A percentile compares a stretch with the other conserved stretches of the same genome.
Evolutionary conservation across 345 rosid species (phyloP).

Genomic region (Sonneratia alba): DNA sequence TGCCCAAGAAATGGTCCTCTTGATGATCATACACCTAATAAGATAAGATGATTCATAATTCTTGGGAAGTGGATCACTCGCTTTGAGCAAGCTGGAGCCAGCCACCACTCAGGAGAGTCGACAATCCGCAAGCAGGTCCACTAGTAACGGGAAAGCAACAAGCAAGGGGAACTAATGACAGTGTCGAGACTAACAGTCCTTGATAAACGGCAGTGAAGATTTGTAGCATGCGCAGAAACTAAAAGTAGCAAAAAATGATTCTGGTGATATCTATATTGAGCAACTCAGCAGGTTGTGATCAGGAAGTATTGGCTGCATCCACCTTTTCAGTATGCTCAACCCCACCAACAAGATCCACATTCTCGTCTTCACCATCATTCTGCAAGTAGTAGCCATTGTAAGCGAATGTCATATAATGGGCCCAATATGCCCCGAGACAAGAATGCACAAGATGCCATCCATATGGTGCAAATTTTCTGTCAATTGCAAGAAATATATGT

Average conservation of each 20-base stretch:
- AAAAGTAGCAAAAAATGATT: background rate
- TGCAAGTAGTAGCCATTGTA: constrained; percentile 15
- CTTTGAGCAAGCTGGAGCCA: no score
- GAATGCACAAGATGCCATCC: no score
- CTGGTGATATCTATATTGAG: background rate
- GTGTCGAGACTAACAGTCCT: no score
- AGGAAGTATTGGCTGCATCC: constrained; percentile 7
- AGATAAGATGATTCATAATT: no score
- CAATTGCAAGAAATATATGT: no score
- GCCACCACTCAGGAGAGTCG: background rate
- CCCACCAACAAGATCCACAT: constrained; percentile 28
- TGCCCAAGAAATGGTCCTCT: no score
- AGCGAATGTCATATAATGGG: background rate
- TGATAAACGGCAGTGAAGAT: no score
- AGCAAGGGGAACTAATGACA: background rate
- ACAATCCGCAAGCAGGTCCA: background rate
- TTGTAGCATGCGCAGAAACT: no score
- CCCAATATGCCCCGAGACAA: background rate
- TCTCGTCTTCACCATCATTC: constrained; percentile 34
- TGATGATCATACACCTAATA: no score
- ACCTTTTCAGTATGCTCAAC: constrained; percentile 23
- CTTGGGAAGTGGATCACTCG: no score
- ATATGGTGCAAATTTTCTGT: no score
- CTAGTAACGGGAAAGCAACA: background rate
- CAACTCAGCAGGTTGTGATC: background rate